Evolutionary conservation across 2,329 filamentous ascomycete species (phyloP).

Genomic region (Hymenoscyphus salicellus): DNA sequence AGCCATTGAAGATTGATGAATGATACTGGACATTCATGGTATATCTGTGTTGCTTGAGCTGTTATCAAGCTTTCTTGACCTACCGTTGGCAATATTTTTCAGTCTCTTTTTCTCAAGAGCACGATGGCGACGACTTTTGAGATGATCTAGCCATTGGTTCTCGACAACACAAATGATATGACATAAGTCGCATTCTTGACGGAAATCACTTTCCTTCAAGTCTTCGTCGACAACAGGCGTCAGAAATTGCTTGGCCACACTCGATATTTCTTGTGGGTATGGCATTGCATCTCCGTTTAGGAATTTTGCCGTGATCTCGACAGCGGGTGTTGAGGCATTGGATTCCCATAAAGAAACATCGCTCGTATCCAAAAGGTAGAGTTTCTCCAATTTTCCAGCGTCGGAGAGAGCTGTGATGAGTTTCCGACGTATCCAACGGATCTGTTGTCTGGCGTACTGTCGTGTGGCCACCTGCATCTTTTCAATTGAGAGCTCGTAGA

Average conservation of each 20-base stretch:
- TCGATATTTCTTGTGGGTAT: conserved; percentile 54
- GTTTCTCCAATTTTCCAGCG: conserved; percentile 48
- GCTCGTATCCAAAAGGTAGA: conserved; percentile 82
- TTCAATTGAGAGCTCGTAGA: conserved; percentile 63
- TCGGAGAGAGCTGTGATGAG: conserved; percentile 66
- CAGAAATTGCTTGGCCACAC: conserved; percentile 54
- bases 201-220: conserved; percentile 45
- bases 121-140: conserved; percentile 44
- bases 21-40: conserved; percentile 6
- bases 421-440: conserved; percentile 83
- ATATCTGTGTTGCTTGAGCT: conserved; percentile 4
- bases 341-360: conserved; percentile 59
- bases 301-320: conserved; percentile 60
- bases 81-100: conserved; percentile 22
- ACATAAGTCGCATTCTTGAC: conserved; percentile 70
- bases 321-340: conserved; percentile 64
- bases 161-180: conserved; percentile 59
- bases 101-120: conserved; percentile 30
- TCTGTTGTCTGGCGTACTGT: conserved; percentile 81
- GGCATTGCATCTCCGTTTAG: conserved; percentile 49
- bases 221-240: conserved; percentile 47
- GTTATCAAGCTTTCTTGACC: conserved; percentile 14
- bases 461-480: conserved; percentile 78
- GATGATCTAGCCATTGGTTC: conserved; percentile 47
- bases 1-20: neutral